Percentiles rank a stretch among this genome's conserved stretches.
phyloP scores from a whole-genome alignment of 139 green algal species.

The Volvox africanus region DNA sequence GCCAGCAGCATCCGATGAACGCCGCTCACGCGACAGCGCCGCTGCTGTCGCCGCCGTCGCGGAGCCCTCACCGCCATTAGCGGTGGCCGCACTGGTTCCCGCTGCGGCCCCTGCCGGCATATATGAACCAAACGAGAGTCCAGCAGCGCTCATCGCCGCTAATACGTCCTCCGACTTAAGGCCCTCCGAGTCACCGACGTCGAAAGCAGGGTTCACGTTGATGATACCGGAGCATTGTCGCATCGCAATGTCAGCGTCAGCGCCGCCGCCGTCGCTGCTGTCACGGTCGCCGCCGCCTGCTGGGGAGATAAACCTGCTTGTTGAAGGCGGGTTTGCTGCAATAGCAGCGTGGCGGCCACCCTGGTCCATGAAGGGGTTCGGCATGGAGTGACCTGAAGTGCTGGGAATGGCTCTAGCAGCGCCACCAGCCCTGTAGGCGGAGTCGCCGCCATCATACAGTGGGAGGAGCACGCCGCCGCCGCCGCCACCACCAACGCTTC shows the following conservation, averaged over 20 bases:
- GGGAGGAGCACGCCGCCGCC: not conserved
- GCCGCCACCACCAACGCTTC: no score
- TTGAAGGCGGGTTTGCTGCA: not conserved
- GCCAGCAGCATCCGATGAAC: not conserved
- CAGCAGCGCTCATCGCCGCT: not conserved
- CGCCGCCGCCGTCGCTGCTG: not conserved
- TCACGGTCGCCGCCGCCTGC: not conserved
- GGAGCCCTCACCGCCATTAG: not conserved
- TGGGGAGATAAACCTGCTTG: not conserved
- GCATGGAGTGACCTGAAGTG: not conserved
- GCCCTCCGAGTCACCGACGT: constrained; percentile 14
- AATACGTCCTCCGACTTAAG: not conserved
- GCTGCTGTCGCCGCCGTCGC: not conserved
- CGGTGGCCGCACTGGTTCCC: no score
- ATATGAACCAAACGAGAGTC: no score
- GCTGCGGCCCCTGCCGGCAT: no score
- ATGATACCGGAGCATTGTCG: not conserved
- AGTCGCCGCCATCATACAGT: no score
- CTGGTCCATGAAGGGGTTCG: not conserved
- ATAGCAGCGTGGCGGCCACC: not conserved
- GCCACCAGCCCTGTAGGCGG: no score
- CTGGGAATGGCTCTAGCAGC: no score
- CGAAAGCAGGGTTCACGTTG: constrained; percentile 32
- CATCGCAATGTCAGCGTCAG: not conserved
- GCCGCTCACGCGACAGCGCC: not conserved